Conservation (phyloP, 768 basidiomycete species). For the Pisolithus albus region DNA sequence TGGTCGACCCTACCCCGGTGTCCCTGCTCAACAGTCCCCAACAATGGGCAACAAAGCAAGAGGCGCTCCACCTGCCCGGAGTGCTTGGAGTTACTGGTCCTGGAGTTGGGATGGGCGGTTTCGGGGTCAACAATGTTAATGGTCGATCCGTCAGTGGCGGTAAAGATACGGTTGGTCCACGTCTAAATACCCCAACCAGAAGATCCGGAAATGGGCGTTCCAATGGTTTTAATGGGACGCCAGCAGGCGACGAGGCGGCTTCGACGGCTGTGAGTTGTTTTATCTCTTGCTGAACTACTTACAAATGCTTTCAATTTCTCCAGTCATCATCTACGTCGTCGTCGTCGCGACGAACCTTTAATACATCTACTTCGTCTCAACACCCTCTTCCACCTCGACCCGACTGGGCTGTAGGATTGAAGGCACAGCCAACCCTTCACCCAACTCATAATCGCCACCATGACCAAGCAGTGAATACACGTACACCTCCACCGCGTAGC, state of each 20-base stretch:
- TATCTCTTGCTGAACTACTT: slow-evolving; percentile 1
- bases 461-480: slow-evolving; percentile 36
- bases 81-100: slow-evolving; percentile 70
- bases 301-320: slow-evolving; percentile 3
- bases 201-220: slow-evolving; percentile 47
- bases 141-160: slow-evolving; percentile 19
- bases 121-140: slow-evolving; percentile 23
- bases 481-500: slow-evolving; percentile 32
- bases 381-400: slow-evolving; percentile 77
- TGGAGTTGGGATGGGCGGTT: slow-evolving; percentile 47
- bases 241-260: slow-evolving; percentile 66
- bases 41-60: slow-evolving; percentile 21
- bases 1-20: slow-evolving; percentile 22
- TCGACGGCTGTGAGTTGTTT: slow-evolving; percentile 62
- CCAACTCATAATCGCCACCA: slow-evolving; percentile 44
- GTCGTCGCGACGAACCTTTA: slow-evolving; percentile 66
- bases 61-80: slow-evolving; percentile 37
- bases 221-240: slow-evolving; percentile 50
- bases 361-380: slow-evolving; percentile 65
- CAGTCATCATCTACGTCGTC: slow-evolving; percentile 78
- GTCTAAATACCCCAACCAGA: slow-evolving; percentile 46
- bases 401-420: slow-evolving; percentile 85
- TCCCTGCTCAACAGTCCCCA: slow-evolving; percentile 26
- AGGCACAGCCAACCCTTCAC: slow-evolving; percentile 65
- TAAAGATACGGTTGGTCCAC: slow-evolving; percentile 55